phyloP scores from a whole-genome alignment of 805 yeast species.

The Tanozyma kutaoensis region DNA sequence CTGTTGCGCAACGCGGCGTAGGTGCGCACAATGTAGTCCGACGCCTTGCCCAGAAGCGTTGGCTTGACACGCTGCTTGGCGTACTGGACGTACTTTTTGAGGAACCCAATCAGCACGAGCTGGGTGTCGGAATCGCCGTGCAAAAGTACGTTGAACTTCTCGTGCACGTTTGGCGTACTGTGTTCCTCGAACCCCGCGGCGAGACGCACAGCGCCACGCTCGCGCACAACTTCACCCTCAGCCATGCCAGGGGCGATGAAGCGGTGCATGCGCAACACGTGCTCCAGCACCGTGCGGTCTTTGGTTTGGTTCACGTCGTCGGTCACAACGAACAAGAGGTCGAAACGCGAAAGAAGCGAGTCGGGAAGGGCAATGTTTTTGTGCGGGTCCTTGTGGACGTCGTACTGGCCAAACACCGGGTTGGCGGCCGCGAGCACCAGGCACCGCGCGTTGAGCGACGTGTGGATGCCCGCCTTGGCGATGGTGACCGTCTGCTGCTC shows the following conservation, averaged over 20 bases:
- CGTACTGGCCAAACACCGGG: slow-evolving; percentile 95
- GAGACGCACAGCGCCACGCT: slow-evolving; percentile 51
- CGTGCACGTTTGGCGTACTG: slow-evolving; percentile 45
- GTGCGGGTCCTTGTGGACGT: slow-evolving; percentile 90
- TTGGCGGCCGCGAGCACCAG: slow-evolving; percentile 97
- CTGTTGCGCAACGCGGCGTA: slow-evolving; percentile 70
- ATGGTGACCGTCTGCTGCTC: slow-evolving; percentile 98
- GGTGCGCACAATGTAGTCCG: slow-evolving; percentile 65
- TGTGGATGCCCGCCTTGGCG: slow-evolving; percentile 96
- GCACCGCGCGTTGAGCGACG: slow-evolving; percentile 92
- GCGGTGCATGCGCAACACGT: slow-evolving; percentile 88
- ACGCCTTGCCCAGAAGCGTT: slow-evolving; percentile 61
- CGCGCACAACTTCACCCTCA: slow-evolving; percentile 91
- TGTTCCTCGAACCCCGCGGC: slow-evolving; percentile 66
- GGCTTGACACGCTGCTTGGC: slow-evolving; percentile 86
- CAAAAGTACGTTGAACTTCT: slow-evolving; percentile 66
- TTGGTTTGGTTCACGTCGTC: slow-evolving; percentile 81
- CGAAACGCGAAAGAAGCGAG: slow-evolving; percentile 92
- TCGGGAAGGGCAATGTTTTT: slow-evolving; percentile 95
- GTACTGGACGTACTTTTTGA: slow-evolving; percentile 86
- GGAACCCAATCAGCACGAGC: slow-evolving; percentile 60
- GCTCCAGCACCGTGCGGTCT: slow-evolving; percentile 85
- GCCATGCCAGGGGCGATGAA: slow-evolving; percentile 75
- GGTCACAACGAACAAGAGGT: slow-evolving; percentile 86
- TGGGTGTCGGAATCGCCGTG: slow-evolving; percentile 57